A percentile compares a stretch with the other conserved stretches of the same genome.
phyloP scores from a whole-genome alignment of 345 rosid genomes.

The Eucalyptus rudis region DNA sequence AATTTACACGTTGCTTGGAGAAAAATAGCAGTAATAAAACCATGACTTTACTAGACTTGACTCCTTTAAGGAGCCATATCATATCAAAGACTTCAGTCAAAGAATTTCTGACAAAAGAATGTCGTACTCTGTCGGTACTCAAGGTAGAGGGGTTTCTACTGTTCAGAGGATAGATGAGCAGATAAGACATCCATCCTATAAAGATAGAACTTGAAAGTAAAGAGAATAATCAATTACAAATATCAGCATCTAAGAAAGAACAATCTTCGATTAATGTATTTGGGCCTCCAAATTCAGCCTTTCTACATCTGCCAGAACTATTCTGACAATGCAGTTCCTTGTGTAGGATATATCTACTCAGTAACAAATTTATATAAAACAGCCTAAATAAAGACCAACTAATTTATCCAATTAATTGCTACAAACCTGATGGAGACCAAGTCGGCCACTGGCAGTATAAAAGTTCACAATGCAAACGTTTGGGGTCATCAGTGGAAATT shows the following conservation, averaged over 20 bases:
- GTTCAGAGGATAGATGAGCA: neutral
- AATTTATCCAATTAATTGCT: neutral
- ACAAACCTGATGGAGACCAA: slow-evolving; percentile 88
- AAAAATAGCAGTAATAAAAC: neutral
- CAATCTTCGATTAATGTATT: neutral
- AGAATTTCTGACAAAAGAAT: neutral
- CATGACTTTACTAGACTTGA: neutral
- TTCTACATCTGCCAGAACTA: neutral
- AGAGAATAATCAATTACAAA: neutral
- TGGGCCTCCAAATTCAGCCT: neutral
- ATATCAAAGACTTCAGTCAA: neutral
- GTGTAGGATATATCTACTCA: neutral
- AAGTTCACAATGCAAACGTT: slow-evolving; percentile 68
- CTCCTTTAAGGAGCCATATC: neutral
- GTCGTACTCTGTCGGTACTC: neutral
- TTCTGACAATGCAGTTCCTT: neutral
- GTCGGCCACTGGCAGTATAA: slow-evolving; percentile 58
- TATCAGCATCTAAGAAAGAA: neutral
- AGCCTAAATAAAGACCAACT: neutral
- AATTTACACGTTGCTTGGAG: neutral
- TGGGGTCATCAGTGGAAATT: slow-evolving; percentile 58
- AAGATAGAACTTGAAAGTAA: neutral
- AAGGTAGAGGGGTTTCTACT: neutral
- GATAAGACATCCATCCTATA: neutral
- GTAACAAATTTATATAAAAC: neutral